phyloP scores from a whole-genome alignment of 768 basidiomycete species.

The Boletus patriciae region DNA sequence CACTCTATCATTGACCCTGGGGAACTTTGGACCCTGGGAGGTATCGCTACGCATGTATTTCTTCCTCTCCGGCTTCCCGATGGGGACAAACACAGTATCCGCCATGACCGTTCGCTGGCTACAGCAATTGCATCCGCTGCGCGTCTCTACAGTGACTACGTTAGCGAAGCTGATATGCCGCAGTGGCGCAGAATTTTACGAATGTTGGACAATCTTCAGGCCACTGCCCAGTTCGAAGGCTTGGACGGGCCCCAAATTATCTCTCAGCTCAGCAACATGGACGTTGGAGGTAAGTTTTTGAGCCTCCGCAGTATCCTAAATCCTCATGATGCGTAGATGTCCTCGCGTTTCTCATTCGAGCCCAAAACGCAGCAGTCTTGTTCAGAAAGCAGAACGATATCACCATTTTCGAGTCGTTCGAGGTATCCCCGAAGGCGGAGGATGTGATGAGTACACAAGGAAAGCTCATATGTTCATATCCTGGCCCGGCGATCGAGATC shows the following conservation, averaged over 20 bases:
- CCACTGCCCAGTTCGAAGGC: background rate
- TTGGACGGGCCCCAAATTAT: constrained; percentile 11
- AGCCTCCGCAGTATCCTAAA: background rate
- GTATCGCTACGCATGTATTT: constrained; percentile 44
- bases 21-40: constrained; percentile 17
- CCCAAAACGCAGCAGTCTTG: constrained; percentile 51
- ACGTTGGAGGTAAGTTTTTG: constrained; percentile 16
- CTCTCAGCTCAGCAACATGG: constrained; percentile 22
- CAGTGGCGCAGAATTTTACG: constrained; percentile 32
- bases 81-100: constrained; percentile 29
- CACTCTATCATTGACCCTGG: background rate
- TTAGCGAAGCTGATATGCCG: constrained; percentile 5
- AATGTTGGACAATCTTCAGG: constrained; percentile 33
- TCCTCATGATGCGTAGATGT: constrained; percentile 32
- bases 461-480: constrained; percentile 47
- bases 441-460: constrained; percentile 40
- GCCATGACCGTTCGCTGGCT: constrained; percentile 31
- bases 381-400: constrained; percentile 30
- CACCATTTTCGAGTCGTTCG: constrained; percentile 47
- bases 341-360: constrained; percentile 39
- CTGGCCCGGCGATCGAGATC: constrained; percentile 44
- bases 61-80: constrained; percentile 43
- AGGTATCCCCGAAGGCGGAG: constrained; percentile 39
- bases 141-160: constrained; percentile 12
- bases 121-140: constrained; percentile 21